Evolutionary conservation across 1,139 yeast genomes (phyloP).

Genomic region (Hyphopichia khmerensis): DNA sequence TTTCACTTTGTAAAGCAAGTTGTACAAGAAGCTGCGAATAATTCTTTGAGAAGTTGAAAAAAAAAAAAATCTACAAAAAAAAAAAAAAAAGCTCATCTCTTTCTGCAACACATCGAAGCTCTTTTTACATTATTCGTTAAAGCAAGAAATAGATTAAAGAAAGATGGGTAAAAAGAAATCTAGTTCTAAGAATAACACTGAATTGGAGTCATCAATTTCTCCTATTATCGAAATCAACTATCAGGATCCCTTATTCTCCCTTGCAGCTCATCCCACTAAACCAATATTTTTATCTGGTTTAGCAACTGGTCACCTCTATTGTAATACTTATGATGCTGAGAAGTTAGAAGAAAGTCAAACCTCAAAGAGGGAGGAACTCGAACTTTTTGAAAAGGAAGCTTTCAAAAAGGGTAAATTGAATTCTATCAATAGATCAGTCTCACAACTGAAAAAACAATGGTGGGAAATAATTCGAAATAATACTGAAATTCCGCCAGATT

Average conservation of each 20-base stretch:
- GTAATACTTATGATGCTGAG: conserved; percentile 54
- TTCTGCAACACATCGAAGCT: background rate
- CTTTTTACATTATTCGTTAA: background rate
- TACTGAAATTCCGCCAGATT: conserved; percentile 25
- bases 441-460: conserved; percentile 43
- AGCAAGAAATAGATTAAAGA: background rate
- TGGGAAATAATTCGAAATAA: conserved; percentile 49
- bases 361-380: conserved; percentile 19
- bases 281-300: conserved; percentile 69
- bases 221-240: conserved; percentile 56
- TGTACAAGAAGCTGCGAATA: too few relatives aligned
- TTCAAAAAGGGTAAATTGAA: conserved; percentile 27
- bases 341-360: conserved; percentile 34
- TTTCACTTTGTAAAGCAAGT: too few relatives aligned
- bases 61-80: background rate
- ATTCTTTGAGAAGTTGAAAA: too few relatives aligned
- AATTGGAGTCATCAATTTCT: conserved; percentile 36
- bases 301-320: conserved; percentile 73
- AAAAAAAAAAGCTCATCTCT: conserved; percentile 2
- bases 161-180: conserved; percentile 33
- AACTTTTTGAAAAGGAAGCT: conserved; percentile 23
- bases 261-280: conserved; percentile 77
- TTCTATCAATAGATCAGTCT: conserved; percentile 29
- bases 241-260: conserved; percentile 66
- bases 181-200: conserved; percentile 22